Evolutionary conservation across 371 early-diverging fungal species (phyloP).

Genomic region (Mortierella sp.): DNA sequence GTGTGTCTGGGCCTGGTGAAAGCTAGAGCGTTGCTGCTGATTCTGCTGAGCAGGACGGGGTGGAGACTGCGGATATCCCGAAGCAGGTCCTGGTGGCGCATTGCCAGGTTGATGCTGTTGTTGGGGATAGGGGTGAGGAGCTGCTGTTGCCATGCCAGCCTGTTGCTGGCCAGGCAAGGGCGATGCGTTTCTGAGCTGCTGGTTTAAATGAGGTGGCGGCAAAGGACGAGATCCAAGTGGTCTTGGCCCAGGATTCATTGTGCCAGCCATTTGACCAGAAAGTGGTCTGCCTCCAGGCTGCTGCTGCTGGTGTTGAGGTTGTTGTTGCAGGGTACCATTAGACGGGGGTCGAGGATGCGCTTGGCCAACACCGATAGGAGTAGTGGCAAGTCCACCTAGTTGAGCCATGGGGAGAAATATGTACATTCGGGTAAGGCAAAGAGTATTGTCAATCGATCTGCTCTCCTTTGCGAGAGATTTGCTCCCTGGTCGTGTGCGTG

Average conservation of each 20-base stretch:
- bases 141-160: conserved; percentile 8
- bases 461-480: too few relatives aligned
- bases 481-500: neutral
- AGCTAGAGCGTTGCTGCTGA: neutral
- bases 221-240: conserved; percentile 20
- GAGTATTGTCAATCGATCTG: too few relatives aligned
- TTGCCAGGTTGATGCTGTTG: neutral
- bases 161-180: neutral
- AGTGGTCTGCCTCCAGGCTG: conserved; percentile 15
- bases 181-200: conserved; percentile 8
- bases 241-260: conserved; percentile 12
- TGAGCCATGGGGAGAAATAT: too few relatives aligned
- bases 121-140: conserved; percentile 2
- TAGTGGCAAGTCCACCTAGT: too few relatives aligned
- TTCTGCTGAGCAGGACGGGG: neutral
- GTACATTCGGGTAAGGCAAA: too few relatives aligned
- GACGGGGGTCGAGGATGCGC: too few relatives aligned
- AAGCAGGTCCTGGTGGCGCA: neutral
- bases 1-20: neutral
- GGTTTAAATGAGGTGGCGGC: conserved; percentile 3
- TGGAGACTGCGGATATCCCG: conserved; percentile 6
- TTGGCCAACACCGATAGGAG: too few relatives aligned
- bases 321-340: neutral
- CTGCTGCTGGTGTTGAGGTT: conserved; percentile 1
- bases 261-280: neutral